A percentile compares a stretch with the other conserved stretches of the same genome.
These are phyloP conservation scores for Withania somnifera DNA, from an alignment of 305 asterid genomes.

Conservation along the genomic window DNA sequence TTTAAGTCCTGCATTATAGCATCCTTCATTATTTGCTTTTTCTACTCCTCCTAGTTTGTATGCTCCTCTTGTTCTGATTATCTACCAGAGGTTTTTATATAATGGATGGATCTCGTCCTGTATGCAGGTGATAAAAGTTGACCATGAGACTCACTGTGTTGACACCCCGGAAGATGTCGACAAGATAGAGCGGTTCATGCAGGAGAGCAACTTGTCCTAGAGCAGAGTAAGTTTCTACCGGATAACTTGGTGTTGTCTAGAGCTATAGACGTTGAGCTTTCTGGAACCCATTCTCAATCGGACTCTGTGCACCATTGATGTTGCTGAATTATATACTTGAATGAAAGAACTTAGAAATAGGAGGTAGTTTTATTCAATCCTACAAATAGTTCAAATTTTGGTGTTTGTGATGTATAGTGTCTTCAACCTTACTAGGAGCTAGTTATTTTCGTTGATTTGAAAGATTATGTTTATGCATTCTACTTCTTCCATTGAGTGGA, in stretches of 20 bases:
- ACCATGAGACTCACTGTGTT: constrained; percentile 67
- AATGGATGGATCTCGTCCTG: neutral
- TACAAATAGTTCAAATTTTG: neutral
- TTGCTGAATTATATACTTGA: neutral
- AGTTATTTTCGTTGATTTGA: neutral
- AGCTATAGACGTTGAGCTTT: neutral
- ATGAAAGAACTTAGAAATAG: neutral
- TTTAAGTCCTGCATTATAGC: neutral
- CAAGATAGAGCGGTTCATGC: constrained; percentile 50
- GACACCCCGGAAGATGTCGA: constrained; percentile 62
- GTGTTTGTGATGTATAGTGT: neutral
- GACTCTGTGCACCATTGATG: neutral
- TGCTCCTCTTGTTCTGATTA: neutral
- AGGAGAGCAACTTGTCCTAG: constrained; percentile 43
- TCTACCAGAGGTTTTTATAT: neutral
- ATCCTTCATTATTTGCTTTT: neutral
- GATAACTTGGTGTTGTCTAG: neutral
- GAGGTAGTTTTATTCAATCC: neutral
- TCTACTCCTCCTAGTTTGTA: neutral
- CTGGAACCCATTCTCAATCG: neutral
- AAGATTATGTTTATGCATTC: neutral
- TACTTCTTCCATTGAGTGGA: neutral
- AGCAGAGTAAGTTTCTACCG: neutral
- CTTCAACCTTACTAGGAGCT: neutral
- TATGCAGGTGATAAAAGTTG: constrained; percentile 58